Conservation (phyloP, 1,139 yeast genomes). For the Candida dubliniensis region DNA sequence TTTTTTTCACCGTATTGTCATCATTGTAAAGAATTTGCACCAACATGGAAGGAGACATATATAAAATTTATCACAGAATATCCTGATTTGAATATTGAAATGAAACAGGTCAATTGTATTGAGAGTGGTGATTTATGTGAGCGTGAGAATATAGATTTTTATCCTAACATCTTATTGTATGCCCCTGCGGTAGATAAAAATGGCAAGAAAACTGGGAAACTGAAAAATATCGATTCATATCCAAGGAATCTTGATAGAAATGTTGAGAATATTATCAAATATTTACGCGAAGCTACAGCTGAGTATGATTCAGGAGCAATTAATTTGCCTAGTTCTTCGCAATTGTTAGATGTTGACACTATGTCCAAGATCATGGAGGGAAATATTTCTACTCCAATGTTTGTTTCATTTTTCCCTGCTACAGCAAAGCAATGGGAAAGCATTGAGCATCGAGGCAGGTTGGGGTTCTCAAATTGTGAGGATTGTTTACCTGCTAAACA, state of each 20-base stretch:
- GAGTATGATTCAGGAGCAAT: slow-evolving; percentile 40
- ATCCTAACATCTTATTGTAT: slow-evolving; percentile 63
- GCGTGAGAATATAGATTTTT: slow-evolving; percentile 54
- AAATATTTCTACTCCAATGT: slow-evolving; percentile 42
- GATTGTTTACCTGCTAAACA: slow-evolving; percentile 52
- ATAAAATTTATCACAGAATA: slow-evolving; percentile 35
- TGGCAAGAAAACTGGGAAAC: slow-evolving; percentile 28
- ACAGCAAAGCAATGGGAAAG: slow-evolving; percentile 40
- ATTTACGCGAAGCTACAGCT: slow-evolving; percentile 52
- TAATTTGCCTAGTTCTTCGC: slow-evolving; percentile 42
- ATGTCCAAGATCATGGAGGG: slow-evolving; percentile 50
- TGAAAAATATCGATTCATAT: slow-evolving; percentile 42
- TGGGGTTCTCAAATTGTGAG: slow-evolving; percentile 41
- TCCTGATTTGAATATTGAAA: slow-evolving; percentile 44
- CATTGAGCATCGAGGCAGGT: slow-evolving; percentile 36
- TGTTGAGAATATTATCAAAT: slow-evolving; percentile 49
- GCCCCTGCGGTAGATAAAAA: slow-evolving; percentile 45
- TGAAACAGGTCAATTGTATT: slow-evolving; percentile 73
- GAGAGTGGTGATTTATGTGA: slow-evolving; percentile 71
- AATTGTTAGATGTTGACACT: slow-evolving; percentile 28
- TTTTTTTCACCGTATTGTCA: slow-evolving; percentile 69
- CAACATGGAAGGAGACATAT: slow-evolving; percentile 63
- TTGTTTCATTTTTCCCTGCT: slow-evolving; percentile 68
- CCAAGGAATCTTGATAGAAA: slow-evolving; percentile 49
- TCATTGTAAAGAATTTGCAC: slow-evolving; percentile 69